Evolutionary conservation across 1,284 basidiomycete species (phyloP).

Genomic region (Trichosporon sp.): DNA sequence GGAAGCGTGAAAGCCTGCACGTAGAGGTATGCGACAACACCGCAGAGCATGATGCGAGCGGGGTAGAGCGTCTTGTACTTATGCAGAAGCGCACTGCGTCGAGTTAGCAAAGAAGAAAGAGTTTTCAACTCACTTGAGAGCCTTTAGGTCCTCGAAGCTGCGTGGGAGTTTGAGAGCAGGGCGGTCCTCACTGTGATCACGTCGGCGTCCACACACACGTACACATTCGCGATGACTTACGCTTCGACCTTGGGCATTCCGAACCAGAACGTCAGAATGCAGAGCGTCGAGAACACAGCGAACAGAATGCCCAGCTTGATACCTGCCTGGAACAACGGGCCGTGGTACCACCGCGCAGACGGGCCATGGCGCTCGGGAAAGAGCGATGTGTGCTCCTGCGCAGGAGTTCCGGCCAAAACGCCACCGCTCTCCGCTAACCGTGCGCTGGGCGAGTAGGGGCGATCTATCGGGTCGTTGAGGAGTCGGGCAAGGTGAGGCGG

Average conservation of each 20-base stretch:
- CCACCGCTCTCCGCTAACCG: not conserved
- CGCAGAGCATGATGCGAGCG: constrained; percentile 70
- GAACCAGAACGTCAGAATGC: constrained; percentile 69
- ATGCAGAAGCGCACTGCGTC: constrained; percentile 59
- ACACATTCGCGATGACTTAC: constrained; percentile 51
- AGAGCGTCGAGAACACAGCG: constrained; percentile 59
- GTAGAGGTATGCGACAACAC: constrained; percentile 83
- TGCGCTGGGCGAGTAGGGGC: not conserved
- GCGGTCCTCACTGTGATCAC: constrained; percentile 59
- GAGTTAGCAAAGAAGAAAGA: constrained; percentile 2
- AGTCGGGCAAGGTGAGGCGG: not conserved
- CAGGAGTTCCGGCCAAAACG: not conserved
- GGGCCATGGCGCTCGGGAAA: constrained; percentile 3
- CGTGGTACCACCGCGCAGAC: constrained; percentile 37
- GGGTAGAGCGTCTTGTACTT: constrained; percentile 84
- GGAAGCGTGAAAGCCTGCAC: constrained; percentile 95
- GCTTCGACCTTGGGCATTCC: constrained; percentile 71
- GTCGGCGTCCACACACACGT: no score
- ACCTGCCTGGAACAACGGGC: constrained; percentile 67
- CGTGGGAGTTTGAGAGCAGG: constrained; percentile 69
- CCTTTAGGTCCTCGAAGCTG: constrained; percentile 74
- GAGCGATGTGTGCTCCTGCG: constrained; percentile 1
- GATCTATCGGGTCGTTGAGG: not conserved
- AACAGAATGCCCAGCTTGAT: constrained; percentile 78
- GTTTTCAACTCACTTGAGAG: constrained; percentile 56